Evolutionary conservation across 176 grass and related monocot genomes (phyloP), one percentile per base, ranked within the genome.

Genomic region (Elymus sibiricus): DNA sequence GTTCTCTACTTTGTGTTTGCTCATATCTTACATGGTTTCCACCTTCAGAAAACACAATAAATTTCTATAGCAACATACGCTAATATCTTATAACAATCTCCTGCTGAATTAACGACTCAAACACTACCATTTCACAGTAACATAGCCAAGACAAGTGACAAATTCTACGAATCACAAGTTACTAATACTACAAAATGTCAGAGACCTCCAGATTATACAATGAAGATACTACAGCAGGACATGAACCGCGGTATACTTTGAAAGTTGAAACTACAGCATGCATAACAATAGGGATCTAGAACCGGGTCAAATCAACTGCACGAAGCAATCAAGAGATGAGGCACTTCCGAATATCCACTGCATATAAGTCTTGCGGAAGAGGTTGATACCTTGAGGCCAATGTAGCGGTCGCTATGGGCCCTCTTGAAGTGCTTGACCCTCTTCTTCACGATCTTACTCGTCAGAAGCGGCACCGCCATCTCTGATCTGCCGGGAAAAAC

Each of bases 401-500:
- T 97, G 88, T 94, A 92, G 83, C 94, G 92, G 76, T 97, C 94
- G 44, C 85, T 87, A 46, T 97, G 94, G 2, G 92, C 71, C 74
- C 74, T 55, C 74, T 76, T 76, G 74, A 76, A 76, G 14, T 85
- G 58, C 85, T 96, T 96, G 69, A 93, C 72, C 71, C 94, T 77
- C 91, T 96, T 96, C 89, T 96, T 96, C 80, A 96, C 91, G 81
- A 96, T 93, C 94, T 90, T 96, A 87, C 84, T 86, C 24, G 89
- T 86, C 64, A 96, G 74, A 85, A 96, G 59, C 17, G 94, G 94
- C 34, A 97, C 94, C 88, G 94, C 92, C 94, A 94, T 97, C 81
- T 91, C 84, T 90, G 79, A 82, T 43, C 69, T 74, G 51, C 27
- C 8, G 6, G 3, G 5, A 21, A 55, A 64, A 78, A 79, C 3